Conservation (phyloP, 163 green algal genomes). For the Trebouxiophyceae sp. region DNA sequence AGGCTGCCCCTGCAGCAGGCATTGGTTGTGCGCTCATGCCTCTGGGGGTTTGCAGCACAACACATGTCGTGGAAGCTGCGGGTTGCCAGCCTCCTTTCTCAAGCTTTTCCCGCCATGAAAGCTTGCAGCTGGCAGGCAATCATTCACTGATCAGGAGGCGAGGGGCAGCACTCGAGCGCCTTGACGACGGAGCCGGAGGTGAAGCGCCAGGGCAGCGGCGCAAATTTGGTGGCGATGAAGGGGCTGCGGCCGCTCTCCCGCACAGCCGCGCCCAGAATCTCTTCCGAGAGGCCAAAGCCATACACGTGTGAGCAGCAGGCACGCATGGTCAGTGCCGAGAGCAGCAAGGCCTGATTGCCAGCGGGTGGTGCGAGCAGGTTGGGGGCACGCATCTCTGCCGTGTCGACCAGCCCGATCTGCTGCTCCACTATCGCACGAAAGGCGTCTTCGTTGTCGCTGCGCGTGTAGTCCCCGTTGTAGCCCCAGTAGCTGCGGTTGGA, state of each 20-base stretch:
- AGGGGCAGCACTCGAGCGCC: too few species aligned
- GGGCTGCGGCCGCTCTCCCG: neutral
- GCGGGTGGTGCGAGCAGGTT: too few species aligned
- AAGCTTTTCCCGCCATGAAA: too few species aligned
- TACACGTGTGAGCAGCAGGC: neutral
- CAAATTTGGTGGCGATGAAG: conserved; percentile 80
- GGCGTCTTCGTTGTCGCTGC: neutral
- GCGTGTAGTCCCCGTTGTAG: neutral
- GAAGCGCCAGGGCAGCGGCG: conserved; percentile 69
- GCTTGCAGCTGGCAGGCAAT: too few species aligned
- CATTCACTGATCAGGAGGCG: too few species aligned
- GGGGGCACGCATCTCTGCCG: neutral
- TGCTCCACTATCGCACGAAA: neutral
- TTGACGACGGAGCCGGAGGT: conserved; percentile 37
- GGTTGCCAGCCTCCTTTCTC: too few species aligned
- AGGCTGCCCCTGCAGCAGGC: conserved; percentile 53
- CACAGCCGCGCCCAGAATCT: neutral
- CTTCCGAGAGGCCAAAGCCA: neutral
- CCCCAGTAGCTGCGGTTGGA: too few species aligned
- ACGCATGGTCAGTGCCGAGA: too few species aligned
- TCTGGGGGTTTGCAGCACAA: too few species aligned
- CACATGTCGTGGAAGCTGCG: too few species aligned
- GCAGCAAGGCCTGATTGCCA: too few species aligned
- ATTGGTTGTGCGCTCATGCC: too few species aligned
- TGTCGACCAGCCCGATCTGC: neutral